Evolutionary conservation across 352 stramenopile species (phyloP).

Genomic region (Pythium plurisporium): DNA sequence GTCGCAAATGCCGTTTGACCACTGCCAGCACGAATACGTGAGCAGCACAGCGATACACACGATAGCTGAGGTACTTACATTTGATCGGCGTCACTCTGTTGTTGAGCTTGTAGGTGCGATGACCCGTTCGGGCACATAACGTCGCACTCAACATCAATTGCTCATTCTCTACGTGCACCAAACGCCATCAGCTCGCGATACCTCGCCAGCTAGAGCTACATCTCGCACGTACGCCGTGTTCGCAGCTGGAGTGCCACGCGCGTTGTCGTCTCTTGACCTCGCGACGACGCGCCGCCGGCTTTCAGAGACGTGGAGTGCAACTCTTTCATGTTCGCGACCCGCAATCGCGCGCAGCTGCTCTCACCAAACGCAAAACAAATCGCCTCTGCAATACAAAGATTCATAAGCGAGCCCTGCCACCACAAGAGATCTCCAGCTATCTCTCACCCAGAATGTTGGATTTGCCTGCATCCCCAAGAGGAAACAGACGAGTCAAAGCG

Average conservation of each 20-base stretch:
- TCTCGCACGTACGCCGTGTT: slow-evolving; percentile 20
- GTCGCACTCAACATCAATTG: slow-evolving; percentile 21
- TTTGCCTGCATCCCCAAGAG: slow-evolving; percentile 22
- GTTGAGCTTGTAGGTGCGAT: slow-evolving; percentile 35
- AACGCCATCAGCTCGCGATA: no score
- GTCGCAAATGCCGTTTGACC: slow-evolving; percentile 34
- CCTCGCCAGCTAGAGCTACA: no score
- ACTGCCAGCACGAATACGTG: slow-evolving; percentile 13
- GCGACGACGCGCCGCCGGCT: neutral
- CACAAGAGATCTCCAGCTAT: neutral
- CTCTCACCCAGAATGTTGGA: slow-evolving; percentile 37
- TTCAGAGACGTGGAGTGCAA: slow-evolving; percentile 20
- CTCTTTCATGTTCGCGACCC: slow-evolving; percentile 32
- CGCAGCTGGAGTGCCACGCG: slow-evolving; percentile 26
- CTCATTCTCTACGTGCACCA: slow-evolving; percentile 21
- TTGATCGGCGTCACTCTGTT: slow-evolving; percentile 35
- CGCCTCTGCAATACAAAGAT: slow-evolving; percentile 22
- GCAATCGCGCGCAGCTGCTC: slow-evolving; percentile 23
- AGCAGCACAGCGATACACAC: neutral
- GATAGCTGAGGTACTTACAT: slow-evolving; percentile 12
- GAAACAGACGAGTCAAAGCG: neutral
- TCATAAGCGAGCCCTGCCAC: neutral
- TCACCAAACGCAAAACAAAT: slow-evolving; percentile 46
- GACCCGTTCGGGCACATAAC: slow-evolving; percentile 25
- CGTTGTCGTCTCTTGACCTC: slow-evolving; percentile 17